phyloP scores from a whole-genome alignment of 768 basidiomycete species.

The Tulasnella sp. region DNA sequence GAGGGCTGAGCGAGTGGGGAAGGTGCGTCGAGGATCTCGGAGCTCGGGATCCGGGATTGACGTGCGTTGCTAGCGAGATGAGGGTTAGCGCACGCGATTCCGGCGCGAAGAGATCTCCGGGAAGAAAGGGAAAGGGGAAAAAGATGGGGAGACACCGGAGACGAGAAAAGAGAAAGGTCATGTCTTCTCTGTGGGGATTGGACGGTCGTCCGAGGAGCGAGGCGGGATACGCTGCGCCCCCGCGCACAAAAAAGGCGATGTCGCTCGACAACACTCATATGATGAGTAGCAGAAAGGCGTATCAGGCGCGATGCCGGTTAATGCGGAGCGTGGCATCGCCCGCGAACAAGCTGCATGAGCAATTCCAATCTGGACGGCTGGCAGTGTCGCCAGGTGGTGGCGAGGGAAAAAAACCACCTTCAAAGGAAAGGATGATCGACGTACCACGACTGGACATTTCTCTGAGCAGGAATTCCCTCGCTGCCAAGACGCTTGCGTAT shows the following conservation, averaged over 20 bases:
- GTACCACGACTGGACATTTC: slow-evolving; percentile 85
- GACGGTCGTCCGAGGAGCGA: background rate
- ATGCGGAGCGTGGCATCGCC: background rate
- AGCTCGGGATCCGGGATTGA: slow-evolving; percentile 88
- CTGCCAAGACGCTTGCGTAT: slow-evolving; percentile 90
- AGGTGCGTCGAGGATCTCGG: slow-evolving; percentile 84
- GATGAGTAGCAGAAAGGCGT: background rate
- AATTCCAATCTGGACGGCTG: background rate
- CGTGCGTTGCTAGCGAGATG: slow-evolving; percentile 65
- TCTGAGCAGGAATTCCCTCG: slow-evolving; percentile 85
- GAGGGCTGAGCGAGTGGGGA: slow-evolving; percentile 41
- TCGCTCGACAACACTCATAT: background rate
- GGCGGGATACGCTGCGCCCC: slow-evolving; percentile 9
- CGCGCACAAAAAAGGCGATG: background rate
- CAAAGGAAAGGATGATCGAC: slow-evolving; percentile 36
- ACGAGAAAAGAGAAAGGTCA: slow-evolving; percentile 1
- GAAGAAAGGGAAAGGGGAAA: slow-evolving; percentile 36
- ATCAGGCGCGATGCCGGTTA: background rate
- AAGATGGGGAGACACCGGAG: slow-evolving; percentile 35
- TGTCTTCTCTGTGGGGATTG: slow-evolving; percentile 1
- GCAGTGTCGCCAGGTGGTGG: background rate
- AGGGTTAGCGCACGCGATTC: slow-evolving; percentile 14
- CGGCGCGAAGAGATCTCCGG: background rate
- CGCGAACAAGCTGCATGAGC: background rate
- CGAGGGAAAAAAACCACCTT: background rate